Evolutionary conservation across 805 yeast species (phyloP).

Genomic region (Saccharomycopsis schoenii): DNA sequence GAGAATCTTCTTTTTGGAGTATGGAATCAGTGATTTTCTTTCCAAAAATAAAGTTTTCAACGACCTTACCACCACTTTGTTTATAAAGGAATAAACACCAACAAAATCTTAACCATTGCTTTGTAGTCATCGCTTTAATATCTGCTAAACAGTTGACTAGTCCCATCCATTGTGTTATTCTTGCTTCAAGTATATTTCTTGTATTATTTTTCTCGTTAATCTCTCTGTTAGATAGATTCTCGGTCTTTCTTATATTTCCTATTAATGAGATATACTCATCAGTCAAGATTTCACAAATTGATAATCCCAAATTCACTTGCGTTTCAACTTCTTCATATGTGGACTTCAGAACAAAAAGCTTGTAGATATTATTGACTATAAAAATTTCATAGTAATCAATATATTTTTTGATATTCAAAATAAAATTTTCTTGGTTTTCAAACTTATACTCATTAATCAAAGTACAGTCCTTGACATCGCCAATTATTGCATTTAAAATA

Average conservation of each 20-base stretch:
- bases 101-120: conserved; percentile 27
- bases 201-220: neutral
- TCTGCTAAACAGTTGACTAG: neutral
- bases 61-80: conserved; percentile 25
- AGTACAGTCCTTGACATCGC: neutral
- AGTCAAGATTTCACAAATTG: conserved; percentile 35
- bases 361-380: conserved; percentile 1
- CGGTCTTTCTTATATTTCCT: conserved; percentile 20
- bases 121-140: neutral
- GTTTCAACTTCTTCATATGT: neutral
- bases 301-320: conserved; percentile 25
- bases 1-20: conserved; percentile 4
- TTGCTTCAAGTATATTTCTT: conserved; percentile 28
- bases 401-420: conserved; percentile 10
- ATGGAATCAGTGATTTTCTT: neutral
- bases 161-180: conserved; percentile 41
- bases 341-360: neutral
- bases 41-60: too few relatives aligned
- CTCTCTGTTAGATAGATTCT: conserved; percentile 2
- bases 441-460: conserved; percentile 5
- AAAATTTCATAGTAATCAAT: conserved; percentile 12
- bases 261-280: conserved; percentile 32
- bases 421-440: conserved; percentile 1
- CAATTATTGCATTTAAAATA: neutral
- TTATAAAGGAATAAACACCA: conserved; percentile 41